Evolutionary conservation across 2,329 filamentous ascomycete genomes (phyloP).

Genomic region (Pseudogymnoascus verrucosus): DNA sequence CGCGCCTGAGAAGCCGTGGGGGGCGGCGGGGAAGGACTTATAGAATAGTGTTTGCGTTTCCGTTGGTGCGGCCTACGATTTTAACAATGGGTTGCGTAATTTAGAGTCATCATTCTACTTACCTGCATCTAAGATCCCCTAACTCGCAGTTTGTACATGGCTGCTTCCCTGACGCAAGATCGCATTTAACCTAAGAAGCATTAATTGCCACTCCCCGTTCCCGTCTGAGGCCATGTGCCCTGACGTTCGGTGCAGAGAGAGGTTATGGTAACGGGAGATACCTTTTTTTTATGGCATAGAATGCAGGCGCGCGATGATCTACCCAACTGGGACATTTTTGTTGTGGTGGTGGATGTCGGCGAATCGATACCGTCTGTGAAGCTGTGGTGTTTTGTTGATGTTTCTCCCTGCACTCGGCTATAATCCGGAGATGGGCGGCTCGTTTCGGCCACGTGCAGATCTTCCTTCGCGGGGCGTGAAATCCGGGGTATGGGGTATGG

Average conservation of each 20-base stretch:
- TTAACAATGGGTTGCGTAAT: not conserved
- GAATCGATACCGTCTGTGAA: not conserved
- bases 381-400: slow-evolving; percentile 1
- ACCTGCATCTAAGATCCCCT: slow-evolving; percentile 9
- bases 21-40: slow-evolving; percentile 3
- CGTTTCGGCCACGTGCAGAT: not conserved
- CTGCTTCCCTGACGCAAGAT: slow-evolving; percentile 5
- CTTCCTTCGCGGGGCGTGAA: not conserved
- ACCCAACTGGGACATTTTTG: not conserved
- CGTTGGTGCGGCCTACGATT: slow-evolving; percentile 5
- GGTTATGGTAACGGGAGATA: not conserved
- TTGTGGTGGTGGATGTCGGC: not conserved
- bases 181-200: slow-evolving; percentile 5
- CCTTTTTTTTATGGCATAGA: slow-evolving; percentile 8
- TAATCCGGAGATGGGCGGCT: slow-evolving; percentile 8
- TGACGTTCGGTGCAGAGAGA: not conserved
- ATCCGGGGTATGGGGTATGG: not conserved
- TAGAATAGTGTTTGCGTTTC: slow-evolving; percentile 10
- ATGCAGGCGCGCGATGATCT: slow-evolving; percentile 5
- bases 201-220: not conserved
- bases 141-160: slow-evolving; percentile 9
- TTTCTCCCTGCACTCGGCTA: slow-evolving; percentile 9
- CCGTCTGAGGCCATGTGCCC: not conserved
- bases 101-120: not conserved
- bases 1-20: not conserved